Percentiles rank a stretch among this genome's conserved stretches.
These are phyloP conservation scores for Carex myosuroides DNA, from an alignment of 176 grass and related monocot genomes.

Conservation along the genomic window DNA sequence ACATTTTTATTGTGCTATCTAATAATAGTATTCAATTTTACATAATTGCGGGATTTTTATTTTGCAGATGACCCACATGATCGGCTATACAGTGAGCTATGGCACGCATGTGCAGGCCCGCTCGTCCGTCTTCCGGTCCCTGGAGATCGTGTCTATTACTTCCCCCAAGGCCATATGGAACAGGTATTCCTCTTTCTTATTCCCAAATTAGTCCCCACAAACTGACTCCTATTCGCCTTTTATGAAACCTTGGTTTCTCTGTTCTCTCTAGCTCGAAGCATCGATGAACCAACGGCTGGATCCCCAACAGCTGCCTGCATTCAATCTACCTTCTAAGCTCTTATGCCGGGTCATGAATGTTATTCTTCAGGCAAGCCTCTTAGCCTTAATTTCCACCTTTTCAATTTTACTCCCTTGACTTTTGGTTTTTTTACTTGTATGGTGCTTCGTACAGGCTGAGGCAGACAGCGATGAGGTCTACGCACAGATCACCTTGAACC, in stretches of 20 bases:
- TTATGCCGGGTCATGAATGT: conserved; percentile 83
- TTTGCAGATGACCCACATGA: conserved; percentile 18
- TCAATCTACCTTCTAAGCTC: conserved; percentile 75
- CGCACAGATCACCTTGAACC: conserved; percentile 81
- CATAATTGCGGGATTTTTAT: not conserved
- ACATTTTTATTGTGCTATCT: not conserved
- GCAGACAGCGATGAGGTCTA: conserved; percentile 97
- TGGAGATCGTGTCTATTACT: conserved; percentile 85
- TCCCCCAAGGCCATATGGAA: conserved; percentile 97
- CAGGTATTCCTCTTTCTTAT: conserved; percentile 47
- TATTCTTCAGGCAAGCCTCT: conserved; percentile 51
- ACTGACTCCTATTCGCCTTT: not conserved
- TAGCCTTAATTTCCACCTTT: not conserved
- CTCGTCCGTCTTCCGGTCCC: conserved; percentile 60
- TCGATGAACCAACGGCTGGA: conserved; percentile 80
- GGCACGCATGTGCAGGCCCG: conserved; percentile 87
- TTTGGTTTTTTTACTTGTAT: conserved; percentile 2
- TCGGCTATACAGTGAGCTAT: conserved; percentile 56
- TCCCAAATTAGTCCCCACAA: conserved; percentile 10
- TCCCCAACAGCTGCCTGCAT: conserved; percentile 60
- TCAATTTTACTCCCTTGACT: not conserved
- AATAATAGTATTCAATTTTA: not conserved
- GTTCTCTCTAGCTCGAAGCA: conserved; percentile 66
- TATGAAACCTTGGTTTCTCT: not conserved
- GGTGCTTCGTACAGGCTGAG: conserved; percentile 52